Percentiles rank a stretch among this genome's conserved stretches.
Evolutionary conservation across 1,284 basidiomycete genomes (phyloP).

Genomic region (Ustilago bromivora): DNA sequence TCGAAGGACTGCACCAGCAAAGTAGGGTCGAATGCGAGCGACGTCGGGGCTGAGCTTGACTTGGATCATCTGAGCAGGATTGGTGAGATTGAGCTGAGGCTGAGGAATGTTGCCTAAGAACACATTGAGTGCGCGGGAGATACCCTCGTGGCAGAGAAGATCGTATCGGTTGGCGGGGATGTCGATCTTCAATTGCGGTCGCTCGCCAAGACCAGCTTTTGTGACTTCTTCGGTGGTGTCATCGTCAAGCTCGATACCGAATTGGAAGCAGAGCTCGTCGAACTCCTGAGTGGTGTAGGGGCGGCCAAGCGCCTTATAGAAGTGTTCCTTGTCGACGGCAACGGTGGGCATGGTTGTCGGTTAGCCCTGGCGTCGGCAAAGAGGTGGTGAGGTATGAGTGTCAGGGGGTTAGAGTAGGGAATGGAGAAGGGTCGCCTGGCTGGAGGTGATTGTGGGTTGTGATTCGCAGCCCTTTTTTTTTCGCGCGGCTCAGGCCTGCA

Average conservation of each 20-base stretch:
- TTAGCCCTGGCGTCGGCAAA: not conserved
- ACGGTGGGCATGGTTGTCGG: conserved; percentile 84
- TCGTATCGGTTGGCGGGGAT: conserved; percentile 97
- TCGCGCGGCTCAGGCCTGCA: not conserved
- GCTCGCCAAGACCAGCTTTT: conserved; percentile 78
- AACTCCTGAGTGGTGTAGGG: conserved; percentile 85
- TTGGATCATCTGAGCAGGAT: conserved; percentile 55
- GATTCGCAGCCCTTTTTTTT: conserved; percentile 6
- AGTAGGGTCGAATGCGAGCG: conserved; percentile 83
- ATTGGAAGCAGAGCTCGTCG: conserved; percentile 95
- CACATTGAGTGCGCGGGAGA: conserved; percentile 85
- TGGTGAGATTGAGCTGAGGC: conserved; percentile 71
- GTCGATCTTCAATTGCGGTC: conserved; percentile 98
- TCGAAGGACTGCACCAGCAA: conserved; percentile 89
- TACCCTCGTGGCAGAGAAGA: conserved; percentile 95
- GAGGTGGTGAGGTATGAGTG: not conserved
- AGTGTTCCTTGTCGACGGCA: conserved; percentile 92
- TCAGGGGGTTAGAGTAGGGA: not conserved
- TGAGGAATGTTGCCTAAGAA: conserved; percentile 82
- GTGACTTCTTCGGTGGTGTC: conserved; percentile 94
- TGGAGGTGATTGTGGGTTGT: not conserved
- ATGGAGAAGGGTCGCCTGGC: not conserved
- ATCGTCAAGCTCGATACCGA: conserved; percentile 96
- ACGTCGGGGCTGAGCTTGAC: conserved; percentile 50
- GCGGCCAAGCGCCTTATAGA: conserved; percentile 86